Evolutionary conservation across 495 filamentous ascomycete species (phyloP).

Genomic region (Penicillium canescens): DNA sequence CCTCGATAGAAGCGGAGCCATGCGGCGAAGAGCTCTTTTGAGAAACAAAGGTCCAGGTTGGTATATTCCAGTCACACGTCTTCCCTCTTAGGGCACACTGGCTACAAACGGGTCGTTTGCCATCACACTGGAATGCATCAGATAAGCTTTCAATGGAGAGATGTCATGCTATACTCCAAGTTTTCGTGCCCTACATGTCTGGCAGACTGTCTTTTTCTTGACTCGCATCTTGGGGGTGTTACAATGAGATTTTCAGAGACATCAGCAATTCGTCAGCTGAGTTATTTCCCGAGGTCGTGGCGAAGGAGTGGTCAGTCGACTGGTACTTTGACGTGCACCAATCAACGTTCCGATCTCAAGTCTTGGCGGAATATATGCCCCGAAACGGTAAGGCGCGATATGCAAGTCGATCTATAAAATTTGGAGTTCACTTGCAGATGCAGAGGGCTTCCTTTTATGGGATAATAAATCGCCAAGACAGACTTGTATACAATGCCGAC

Average conservation of each 20-base stretch:
- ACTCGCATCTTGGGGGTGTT: constrained; percentile 17
- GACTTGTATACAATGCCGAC: too few species aligned
- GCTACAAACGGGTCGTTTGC: constrained; percentile 22
- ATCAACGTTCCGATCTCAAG: neutral
- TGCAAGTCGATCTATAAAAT: too few species aligned
- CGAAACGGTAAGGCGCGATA: neutral
- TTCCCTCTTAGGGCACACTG: constrained; percentile 21
- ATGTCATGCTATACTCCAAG: constrained; percentile 16
- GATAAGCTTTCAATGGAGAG: neutral
- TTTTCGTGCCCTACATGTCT: constrained; percentile 26
- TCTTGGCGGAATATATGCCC: neutral
- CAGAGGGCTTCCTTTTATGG: too few species aligned
- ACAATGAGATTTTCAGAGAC: neutral
- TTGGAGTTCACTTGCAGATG: too few species aligned
- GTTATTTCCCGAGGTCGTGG: neutral
- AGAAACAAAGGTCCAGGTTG: constrained; percentile 22
- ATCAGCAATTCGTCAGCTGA: too few species aligned
- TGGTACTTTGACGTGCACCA: neutral
- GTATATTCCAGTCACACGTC: constrained; percentile 18
- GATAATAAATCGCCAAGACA: too few species aligned
- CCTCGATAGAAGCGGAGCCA: neutral
- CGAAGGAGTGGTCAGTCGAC: neutral
- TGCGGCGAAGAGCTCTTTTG: neutral
- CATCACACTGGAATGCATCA: constrained; percentile 21
- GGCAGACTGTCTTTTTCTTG: constrained; percentile 21